These are phyloP conservation scores for Syncephalastrum contaminatum DNA, from an alignment of 371 early-diverging fungal species.

Conservation along the genomic window DNA sequence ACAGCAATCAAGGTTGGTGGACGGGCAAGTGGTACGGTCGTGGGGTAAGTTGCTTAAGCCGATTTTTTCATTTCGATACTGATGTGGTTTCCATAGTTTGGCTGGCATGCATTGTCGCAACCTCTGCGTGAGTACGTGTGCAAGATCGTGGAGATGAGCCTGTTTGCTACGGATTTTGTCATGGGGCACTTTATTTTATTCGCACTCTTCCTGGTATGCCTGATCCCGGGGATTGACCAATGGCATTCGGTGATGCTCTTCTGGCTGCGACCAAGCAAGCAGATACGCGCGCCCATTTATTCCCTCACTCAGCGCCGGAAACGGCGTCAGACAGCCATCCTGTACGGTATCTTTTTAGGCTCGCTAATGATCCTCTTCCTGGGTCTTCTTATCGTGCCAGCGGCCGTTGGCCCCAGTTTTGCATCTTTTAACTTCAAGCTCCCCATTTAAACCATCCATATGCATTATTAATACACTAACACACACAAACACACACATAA, in stretches of 20 bases:
- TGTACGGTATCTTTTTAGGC: constrained; percentile 66
- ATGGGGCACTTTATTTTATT: constrained; percentile 72
- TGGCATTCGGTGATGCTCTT: constrained; percentile 83
- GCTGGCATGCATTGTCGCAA: constrained; percentile 61
- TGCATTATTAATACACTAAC: too few relatives aligned
- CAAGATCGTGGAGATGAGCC: constrained; percentile 82
- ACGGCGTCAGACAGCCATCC: constrained; percentile 56
- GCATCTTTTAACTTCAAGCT: constrained; percentile 2
- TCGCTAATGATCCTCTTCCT: constrained; percentile 56
- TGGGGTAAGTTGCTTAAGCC: constrained; percentile 37
- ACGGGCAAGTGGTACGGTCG: constrained; percentile 82
- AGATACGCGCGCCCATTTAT: constrained; percentile 74
- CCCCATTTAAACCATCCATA: too few relatives aligned
- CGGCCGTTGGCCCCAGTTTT: constrained; percentile 39
- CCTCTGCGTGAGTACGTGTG: constrained; percentile 78
- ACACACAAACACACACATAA: too few relatives aligned
- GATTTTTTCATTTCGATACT: not conserved
- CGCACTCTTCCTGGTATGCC: constrained; percentile 60
- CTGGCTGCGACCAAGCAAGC: constrained; percentile 76
- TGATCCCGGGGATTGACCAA: constrained; percentile 73
- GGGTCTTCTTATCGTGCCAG: constrained; percentile 59
- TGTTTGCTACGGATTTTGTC: constrained; percentile 81
- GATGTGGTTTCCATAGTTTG: constrained; percentile 38
- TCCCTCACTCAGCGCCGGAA: constrained; percentile 59
- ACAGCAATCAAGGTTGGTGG: constrained; percentile 86